A percentile compares a stretch with the other conserved stretches of the same genome.
Evolutionary conservation across 116 monocot species (phyloP).

Genomic region (Zostera marina): DNA sequence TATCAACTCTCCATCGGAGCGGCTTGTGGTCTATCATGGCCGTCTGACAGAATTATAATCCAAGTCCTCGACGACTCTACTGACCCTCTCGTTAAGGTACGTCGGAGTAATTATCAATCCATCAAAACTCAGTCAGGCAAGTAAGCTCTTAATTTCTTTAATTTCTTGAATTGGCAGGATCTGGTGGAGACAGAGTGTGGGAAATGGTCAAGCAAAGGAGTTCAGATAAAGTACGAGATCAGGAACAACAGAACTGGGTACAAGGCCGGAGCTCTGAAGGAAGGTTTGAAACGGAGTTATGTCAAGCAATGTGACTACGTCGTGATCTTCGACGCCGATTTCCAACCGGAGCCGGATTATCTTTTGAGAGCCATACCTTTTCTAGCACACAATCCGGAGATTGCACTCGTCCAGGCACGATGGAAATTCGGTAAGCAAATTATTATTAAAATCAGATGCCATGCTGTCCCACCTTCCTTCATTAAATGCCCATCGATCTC

Average conservation of each 20-base stretch:
- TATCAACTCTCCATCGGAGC: conserved; percentile 78
- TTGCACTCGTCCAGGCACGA: conserved; percentile 69
- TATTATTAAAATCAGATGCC: too few species aligned
- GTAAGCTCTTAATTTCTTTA: too few species aligned
- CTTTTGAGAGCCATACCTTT: conserved; percentile 43
- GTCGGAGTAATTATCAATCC: too few species aligned
- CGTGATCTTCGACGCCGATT: conserved; percentile 76
- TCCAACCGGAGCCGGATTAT: conserved; percentile 61
- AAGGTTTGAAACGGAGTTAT: conserved; percentile 53
- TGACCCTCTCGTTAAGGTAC: conserved; percentile 52
- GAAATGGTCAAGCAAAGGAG: conserved; percentile 49
- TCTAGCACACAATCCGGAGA: conserved; percentile 31
- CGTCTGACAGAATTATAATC: conserved; percentile 66
- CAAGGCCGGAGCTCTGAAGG: conserved; percentile 78
- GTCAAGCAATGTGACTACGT: conserved; percentile 54
- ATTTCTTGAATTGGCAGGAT: conserved; percentile 15
- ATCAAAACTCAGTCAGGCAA: too few species aligned
- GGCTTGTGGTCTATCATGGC: conserved; percentile 83
- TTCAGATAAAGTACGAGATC: conserved; percentile 56
- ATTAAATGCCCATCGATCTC: too few species aligned
- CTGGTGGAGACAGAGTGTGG: conserved; percentile 51
- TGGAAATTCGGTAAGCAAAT: conserved; percentile 59
- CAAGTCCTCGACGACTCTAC: conserved; percentile 88
- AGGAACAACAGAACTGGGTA: conserved; percentile 60
- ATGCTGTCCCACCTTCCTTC: too few species aligned